Conservation (phyloP, 139 green algal genomes). For the Coelastrella sp. region DNA sequence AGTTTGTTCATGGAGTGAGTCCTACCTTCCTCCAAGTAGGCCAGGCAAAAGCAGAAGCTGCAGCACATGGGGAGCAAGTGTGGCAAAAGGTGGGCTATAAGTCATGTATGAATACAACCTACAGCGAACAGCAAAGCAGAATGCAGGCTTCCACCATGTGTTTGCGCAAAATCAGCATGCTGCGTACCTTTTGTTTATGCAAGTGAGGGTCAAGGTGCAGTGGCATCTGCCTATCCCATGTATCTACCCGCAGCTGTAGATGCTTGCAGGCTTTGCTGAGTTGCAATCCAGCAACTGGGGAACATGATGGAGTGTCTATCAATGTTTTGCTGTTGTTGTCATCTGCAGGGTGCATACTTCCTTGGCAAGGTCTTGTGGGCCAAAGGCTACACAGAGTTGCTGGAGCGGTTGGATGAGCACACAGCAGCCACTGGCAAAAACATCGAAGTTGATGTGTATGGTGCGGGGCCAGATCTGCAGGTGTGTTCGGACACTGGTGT, state of each 20-base stretch:
- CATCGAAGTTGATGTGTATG: conserved; percentile 93
- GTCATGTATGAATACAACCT: too few species aligned
- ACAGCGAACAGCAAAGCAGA: too few species aligned
- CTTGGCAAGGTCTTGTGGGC: conserved; percentile 98
- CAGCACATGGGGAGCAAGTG: conserved; percentile 22
- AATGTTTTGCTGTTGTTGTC: conserved; percentile 7
- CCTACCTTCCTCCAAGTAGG: conserved; percentile 79
- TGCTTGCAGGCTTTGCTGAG: too few species aligned
- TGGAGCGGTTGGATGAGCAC: conserved; percentile 85
- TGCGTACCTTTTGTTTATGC: background rate
- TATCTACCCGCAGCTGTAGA: too few species aligned
- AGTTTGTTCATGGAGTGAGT: conserved; percentile 95
- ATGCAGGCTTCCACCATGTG: background rate
- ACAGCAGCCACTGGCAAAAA: conserved; percentile 59
- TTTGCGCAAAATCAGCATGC: background rate
- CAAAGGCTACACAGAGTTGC: conserved; percentile 99
- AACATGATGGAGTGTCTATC: background rate
- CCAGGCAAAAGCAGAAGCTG: conserved; percentile 24
- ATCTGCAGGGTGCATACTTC: conserved; percentile 89
- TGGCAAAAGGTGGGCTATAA: conserved; percentile 30
- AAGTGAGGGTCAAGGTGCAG: too few species aligned
- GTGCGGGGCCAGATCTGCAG: conserved; percentile 89
- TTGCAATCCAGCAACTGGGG: too few species aligned
- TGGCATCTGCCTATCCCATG: too few species aligned
- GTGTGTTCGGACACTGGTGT: conserved; percentile 21